phyloP scores from a whole-genome alignment of 2,329 filamentous ascomycete genomes.

The Nemania sp. region DNA sequence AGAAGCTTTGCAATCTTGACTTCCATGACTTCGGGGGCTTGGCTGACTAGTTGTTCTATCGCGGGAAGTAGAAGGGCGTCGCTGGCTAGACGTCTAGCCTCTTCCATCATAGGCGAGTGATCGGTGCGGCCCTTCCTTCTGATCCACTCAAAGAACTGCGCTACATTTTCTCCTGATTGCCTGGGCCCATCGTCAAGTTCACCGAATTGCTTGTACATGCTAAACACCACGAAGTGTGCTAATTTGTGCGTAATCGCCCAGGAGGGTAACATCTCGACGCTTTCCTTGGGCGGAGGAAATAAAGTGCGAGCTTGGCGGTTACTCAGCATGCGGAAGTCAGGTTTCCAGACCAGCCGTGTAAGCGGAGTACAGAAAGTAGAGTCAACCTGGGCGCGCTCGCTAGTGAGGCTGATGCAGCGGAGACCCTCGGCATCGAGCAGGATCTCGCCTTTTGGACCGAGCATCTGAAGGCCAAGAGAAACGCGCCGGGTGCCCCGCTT shows the following conservation, averaged over 20 bases:
- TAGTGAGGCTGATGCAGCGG: slow-evolving; percentile 15
- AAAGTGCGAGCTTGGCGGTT: slow-evolving; percentile 5
- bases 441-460: slow-evolving; percentile 25
- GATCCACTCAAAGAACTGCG: slow-evolving; percentile 12
- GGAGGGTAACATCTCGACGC: background rate
- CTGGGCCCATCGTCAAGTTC: background rate
- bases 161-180: background rate
- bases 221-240: background rate
- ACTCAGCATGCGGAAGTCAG: slow-evolving; percentile 21
- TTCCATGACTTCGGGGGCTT: background rate
- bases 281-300: slow-evolving; percentile 7
- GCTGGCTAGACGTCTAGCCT: background rate
- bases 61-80: background rate
- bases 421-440: slow-evolving; percentile 28
- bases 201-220: background rate
- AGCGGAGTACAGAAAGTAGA: slow-evolving; percentile 26
- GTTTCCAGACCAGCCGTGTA: slow-evolving; percentile 35
- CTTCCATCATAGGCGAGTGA: background rate
- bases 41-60: background rate
- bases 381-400: slow-evolving; percentile 10
- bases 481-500: slow-evolving; percentile 33
- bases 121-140: background rate
- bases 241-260: background rate
- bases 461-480: slow-evolving; percentile 34
- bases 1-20: slow-evolving; percentile 9